Evolutionary conservation across 2,329 filamentous ascomycete genomes (phyloP).

Genomic region (Colletotrichum trifolii): DNA sequence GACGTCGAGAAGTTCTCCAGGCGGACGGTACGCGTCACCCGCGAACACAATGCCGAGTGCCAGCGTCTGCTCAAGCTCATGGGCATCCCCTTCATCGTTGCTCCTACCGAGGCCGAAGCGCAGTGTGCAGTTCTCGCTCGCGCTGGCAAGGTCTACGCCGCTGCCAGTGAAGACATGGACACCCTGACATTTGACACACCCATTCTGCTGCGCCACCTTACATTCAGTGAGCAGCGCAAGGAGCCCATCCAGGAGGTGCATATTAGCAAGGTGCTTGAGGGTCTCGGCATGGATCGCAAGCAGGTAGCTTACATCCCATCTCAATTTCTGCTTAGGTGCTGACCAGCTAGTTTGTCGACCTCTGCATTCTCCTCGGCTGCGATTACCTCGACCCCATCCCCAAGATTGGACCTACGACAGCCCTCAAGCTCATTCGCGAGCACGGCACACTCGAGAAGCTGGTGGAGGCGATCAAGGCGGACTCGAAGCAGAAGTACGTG

Average conservation of each 20-base stretch:
- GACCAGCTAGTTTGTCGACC: slow-evolving; percentile 79
- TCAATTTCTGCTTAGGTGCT: background rate
- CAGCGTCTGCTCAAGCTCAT: slow-evolving; percentile 91
- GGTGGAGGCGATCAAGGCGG: slow-evolving; percentile 81
- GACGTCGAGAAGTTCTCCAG: slow-evolving; percentile 99
- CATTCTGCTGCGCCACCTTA: slow-evolving; percentile 90
- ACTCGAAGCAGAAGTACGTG: slow-evolving; percentile 81
- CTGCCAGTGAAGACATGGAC: slow-evolving; percentile 98
- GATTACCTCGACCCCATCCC: slow-evolving; percentile 98
- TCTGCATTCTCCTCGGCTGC: slow-evolving; percentile 96
- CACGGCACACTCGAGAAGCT: slow-evolving; percentile 89
- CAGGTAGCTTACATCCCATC: slow-evolving; percentile 66
- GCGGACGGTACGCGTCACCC: slow-evolving; percentile 92
- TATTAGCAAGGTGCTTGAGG: slow-evolving; percentile 86
- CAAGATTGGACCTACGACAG: slow-evolving; percentile 91
- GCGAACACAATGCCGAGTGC: slow-evolving; percentile 96
- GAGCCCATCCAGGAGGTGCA: slow-evolving; percentile 97
- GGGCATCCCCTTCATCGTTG: slow-evolving; percentile 95
- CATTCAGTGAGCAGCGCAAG: slow-evolving; percentile 96
- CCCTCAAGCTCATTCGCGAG: slow-evolving; percentile 93
- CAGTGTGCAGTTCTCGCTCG: slow-evolving; percentile 92
- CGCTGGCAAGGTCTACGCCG: slow-evolving; percentile 95
- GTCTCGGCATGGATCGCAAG: slow-evolving; percentile 85
- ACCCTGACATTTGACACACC: slow-evolving; percentile 95
- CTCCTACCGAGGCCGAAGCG: slow-evolving; percentile 96